Evolutionary conservation across 2,329 filamentous ascomycete species (phyloP).

Genomic region (Grosmannia penicillata): DNA sequence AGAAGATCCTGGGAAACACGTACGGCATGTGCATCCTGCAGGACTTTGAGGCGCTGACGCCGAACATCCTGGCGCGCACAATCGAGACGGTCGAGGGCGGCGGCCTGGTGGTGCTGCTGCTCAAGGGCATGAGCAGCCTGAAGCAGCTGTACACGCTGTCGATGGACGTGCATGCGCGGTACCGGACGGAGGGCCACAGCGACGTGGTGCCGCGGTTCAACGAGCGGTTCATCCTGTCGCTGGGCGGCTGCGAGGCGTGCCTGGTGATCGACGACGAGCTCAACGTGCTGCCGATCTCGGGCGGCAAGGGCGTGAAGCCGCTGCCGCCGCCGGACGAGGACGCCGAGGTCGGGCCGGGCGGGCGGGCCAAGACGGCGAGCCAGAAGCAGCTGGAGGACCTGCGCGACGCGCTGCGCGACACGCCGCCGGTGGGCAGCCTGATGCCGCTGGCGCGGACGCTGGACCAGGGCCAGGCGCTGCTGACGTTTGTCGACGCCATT

Average conservation of each 20-base stretch:
- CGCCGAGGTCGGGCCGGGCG: slow-evolving; percentile 46
- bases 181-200: slow-evolving; percentile 88
- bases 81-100: slow-evolving; percentile 97
- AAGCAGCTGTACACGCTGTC: slow-evolving; percentile 94
- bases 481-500: slow-evolving; percentile 93
- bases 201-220: slow-evolving; percentile 96
- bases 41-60: slow-evolving; percentile 94
- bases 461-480: slow-evolving; percentile 90
- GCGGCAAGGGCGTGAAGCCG: slow-evolving; percentile 75
- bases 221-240: slow-evolving; percentile 86
- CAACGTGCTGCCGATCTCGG: slow-evolving; percentile 93
- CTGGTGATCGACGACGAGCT: slow-evolving; percentile 95
- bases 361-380: slow-evolving; percentile 49
- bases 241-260: slow-evolving; percentile 90
- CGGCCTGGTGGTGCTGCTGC: slow-evolving; percentile 72
- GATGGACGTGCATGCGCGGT: slow-evolving; percentile 96
- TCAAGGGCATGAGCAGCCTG: slow-evolving; percentile 94
- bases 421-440: slow-evolving; percentile 72
- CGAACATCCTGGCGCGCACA: slow-evolving; percentile 87
- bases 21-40: slow-evolving; percentile 74
- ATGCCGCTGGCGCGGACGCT: slow-evolving; percentile 77
- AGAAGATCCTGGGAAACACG: slow-evolving; percentile 95
- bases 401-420: slow-evolving; percentile 76
- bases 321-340: slow-evolving; percentile 64
- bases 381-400: slow-evolving; percentile 69